Percentiles rank a stretch among this genome's conserved stretches.
These are phyloP conservation scores for Astrocystis sublimbata DNA, from an alignment of 495 filamentous ascomycete species.

Conservation along the genomic window DNA sequence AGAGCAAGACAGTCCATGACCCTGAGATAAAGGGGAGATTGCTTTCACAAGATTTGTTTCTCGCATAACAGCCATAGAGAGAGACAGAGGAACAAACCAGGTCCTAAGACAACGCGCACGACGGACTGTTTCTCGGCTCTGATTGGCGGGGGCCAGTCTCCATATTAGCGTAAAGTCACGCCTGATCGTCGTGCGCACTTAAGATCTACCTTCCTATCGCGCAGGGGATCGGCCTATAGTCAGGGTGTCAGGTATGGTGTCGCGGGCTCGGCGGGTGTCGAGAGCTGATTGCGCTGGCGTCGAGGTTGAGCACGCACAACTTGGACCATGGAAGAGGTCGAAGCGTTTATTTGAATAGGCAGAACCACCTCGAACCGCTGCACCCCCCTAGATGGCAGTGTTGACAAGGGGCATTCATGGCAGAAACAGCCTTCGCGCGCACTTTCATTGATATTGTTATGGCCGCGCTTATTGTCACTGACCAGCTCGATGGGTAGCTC, in stretches of 20 bases:
- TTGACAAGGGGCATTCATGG: background rate
- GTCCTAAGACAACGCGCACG: constrained; percentile 2
- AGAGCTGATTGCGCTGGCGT: background rate
- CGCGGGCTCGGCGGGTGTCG: no score
- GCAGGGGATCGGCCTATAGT: background rate
- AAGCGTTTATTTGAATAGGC: background rate
- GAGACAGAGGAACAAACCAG: background rate
- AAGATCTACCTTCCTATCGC: constrained; percentile 8
- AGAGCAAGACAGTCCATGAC: background rate
- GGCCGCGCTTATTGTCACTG: no score
- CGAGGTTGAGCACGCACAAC: background rate
- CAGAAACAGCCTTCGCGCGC: background rate
- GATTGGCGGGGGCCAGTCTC: background rate
- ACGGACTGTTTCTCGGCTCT: background rate
- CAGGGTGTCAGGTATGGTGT: no score
- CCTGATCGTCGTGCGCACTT: background rate
- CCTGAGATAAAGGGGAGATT: background rate
- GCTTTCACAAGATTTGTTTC: background rate
- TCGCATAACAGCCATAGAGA: background rate
- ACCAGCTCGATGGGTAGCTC: no score
- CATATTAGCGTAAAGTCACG: background rate
- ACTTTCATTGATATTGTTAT: no score
- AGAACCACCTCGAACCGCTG: background rate
- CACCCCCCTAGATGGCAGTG: background rate
- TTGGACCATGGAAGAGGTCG: background rate